Base-by-base conservation (phyloP, 2,329 filamentous ascomycete species). In the Reticulascus tulasneorum region DNA sequence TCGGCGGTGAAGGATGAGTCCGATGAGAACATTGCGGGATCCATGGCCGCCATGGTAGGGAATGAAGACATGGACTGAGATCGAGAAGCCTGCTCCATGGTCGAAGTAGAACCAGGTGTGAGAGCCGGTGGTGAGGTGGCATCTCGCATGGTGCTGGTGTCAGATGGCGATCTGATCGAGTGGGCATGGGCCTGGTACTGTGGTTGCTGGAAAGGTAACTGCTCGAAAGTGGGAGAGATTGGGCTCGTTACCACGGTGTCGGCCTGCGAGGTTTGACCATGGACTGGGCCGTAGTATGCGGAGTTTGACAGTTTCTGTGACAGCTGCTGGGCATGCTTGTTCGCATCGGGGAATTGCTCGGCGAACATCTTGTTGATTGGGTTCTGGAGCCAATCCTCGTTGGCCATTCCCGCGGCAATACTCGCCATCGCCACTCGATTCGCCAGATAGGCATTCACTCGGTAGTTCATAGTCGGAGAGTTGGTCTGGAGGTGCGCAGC, bases 401-500 rank as follows among this genome's bases (percentile, higher is more conserved):
- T 57, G 8, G 38, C 36, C 2, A 59, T 56, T 2, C 50, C 50
- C 4, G 54, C 53, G 2, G 67, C 52, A 36, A 67, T 53, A 18
- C 59, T 57, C 5, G 62, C 64, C 62, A 71, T 63, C 8, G 62
- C 65, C 3, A 67, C 52, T 8, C 62, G 57, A 37, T 64, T 69
- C 0, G 58, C 55, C 15, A 71, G 47, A 38, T 63, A 72, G 7
- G 65, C 59, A 23, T 77, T 75, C 4, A 85, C 62, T 25, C 77
- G 68, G 19, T 73, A 67, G 52, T 83, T 83, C 55, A 84, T 74
- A 42, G 79, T 73, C 18, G 69, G 58, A 2, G 77, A 79, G 12
- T 66, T 66, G 3, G 75, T 82, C 47, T 79, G 72, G 40, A 85
- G 63, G 48, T 82, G 74, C 4, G 77, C 70, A 11, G 77, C 77